These are phyloP conservation scores for Darksidea phi DNA, from an alignment of 495 filamentous ascomycete genomes.

Conservation along the genomic window DNA sequence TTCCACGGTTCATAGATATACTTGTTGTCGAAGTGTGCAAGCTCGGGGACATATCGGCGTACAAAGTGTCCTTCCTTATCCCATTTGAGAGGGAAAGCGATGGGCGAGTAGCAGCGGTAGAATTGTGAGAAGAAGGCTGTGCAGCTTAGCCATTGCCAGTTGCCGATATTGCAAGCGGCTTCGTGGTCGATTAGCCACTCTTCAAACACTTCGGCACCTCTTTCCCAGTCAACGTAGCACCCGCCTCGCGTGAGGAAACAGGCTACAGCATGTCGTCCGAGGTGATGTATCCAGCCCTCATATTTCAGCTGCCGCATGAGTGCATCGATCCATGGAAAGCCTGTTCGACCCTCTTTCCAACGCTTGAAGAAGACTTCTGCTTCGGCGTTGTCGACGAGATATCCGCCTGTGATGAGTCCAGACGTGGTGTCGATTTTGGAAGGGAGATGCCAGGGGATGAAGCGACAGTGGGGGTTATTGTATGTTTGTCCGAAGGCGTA, in stretches of 20 bases:
- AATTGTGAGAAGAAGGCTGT: conserved; percentile 67
- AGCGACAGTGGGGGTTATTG: conserved; percentile 59
- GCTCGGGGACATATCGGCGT: conserved; percentile 60
- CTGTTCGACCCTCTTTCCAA: conserved; percentile 64
- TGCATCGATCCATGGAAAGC: conserved; percentile 73
- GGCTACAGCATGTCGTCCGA: conserved; percentile 68
- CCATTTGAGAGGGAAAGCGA: conserved; percentile 67
- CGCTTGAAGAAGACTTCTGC: conserved; percentile 63
- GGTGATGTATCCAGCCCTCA: conserved; percentile 75
- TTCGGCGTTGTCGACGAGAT: conserved; percentile 55
- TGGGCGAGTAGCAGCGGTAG: conserved; percentile 64
- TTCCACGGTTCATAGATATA: conserved; percentile 76
- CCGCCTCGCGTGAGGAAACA: conserved; percentile 72
- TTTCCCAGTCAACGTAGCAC: conserved; percentile 71
- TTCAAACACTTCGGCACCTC: conserved; percentile 71
- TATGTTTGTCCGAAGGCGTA: conserved; percentile 56
- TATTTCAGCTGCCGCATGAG: conserved; percentile 67
- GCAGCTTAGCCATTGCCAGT: conserved; percentile 76
- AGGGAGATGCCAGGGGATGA: conserved; percentile 70
- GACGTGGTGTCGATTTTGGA: conserved; percentile 49
- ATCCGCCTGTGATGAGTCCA: conserved; percentile 49
- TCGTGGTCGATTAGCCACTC: conserved; percentile 72
- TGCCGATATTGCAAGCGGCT: conserved; percentile 64
- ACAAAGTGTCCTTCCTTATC: conserved; percentile 63
- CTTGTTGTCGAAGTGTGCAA: conserved; percentile 58